These are phyloP conservation scores for Fusarium sarcochroum DNA, from an alignment of 2,329 filamentous ascomycete genomes.

Conservation along the genomic window DNA sequence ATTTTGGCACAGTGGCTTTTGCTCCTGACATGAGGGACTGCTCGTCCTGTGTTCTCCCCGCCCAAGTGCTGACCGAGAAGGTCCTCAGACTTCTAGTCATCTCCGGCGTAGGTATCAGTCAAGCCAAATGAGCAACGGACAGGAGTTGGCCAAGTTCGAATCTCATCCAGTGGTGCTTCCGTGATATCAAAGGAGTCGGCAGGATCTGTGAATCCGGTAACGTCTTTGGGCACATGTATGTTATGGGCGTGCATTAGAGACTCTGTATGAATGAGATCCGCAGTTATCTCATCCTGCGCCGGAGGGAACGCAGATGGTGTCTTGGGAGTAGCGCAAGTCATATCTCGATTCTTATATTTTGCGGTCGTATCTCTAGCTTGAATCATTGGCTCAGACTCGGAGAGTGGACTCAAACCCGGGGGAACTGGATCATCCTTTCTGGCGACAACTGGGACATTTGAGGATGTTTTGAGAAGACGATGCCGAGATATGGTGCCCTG, in stretches of 20 bases:
- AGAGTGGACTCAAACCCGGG: conserved; percentile 33
- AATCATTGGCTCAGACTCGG: not conserved
- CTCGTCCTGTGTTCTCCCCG: conserved; percentile 22
- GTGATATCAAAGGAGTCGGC: not conserved
- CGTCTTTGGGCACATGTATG: not conserved
- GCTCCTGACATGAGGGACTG: conserved; percentile 33
- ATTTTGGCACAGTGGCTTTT: conserved; percentile 47
- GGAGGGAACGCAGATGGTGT: not conserved
- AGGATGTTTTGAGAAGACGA: conserved; percentile 45
- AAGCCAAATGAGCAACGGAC: not conserved
- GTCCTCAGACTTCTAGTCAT: conserved; percentile 36
- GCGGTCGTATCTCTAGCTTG: not conserved
- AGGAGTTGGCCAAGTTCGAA: not conserved
- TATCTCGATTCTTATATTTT: conserved; percentile 22
- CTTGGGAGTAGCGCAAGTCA: not conserved
- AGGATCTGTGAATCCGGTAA: not conserved
- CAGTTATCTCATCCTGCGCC: not conserved
- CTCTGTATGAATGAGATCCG: not conserved
- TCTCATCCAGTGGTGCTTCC: not conserved
- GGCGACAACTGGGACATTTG: conserved; percentile 31
- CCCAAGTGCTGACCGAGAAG: conserved; percentile 30
- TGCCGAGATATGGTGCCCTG: conserved; percentile 34
- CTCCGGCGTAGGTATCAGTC: conserved; percentile 20
- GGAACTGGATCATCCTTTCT: conserved; percentile 41
- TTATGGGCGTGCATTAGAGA: not conserved